phyloP scores from a whole-genome alignment of 148 eudicot species.

The Fagopyrum esculentum region DNA sequence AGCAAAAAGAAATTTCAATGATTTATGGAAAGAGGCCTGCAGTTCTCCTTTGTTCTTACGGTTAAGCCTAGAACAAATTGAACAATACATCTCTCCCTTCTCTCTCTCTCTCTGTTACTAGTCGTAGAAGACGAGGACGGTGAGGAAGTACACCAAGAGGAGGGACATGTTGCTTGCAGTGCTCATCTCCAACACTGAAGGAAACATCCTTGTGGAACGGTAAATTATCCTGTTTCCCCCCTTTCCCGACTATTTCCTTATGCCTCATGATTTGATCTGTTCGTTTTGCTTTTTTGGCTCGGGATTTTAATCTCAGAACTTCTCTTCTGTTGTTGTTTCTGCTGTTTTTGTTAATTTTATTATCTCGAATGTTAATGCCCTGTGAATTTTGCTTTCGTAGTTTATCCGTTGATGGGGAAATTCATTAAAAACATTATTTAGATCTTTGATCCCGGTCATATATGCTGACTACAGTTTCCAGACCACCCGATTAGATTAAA shows the following conservation, averaged over 20 bases:
- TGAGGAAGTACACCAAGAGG: neutral
- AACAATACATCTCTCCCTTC: neutral
- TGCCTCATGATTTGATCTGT: neutral
- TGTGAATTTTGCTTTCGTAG: neutral
- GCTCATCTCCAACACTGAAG: slow-evolving; percentile 45
- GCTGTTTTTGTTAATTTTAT: neutral
- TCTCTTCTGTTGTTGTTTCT: neutral
- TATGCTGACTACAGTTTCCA: neutral
- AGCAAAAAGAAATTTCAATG: no score
- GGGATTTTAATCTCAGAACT: neutral
- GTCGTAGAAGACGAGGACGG: neutral
- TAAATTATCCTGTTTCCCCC: slow-evolving; percentile 11
- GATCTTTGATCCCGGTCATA: neutral
- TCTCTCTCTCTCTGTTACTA: neutral
- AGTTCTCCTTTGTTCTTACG: neutral
- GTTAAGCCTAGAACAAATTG: neutral
- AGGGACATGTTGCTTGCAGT: slow-evolving; percentile 39
- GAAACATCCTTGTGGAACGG: slow-evolving; percentile 52
- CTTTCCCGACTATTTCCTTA: neutral
- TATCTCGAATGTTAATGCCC: neutral
- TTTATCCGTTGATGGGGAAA: neutral
- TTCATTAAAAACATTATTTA: neutral
- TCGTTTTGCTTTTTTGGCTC: neutral
- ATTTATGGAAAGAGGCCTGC: neutral
- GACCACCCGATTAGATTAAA: neutral